Percentiles rank a stretch among this genome's conserved stretches.
These are phyloP conservation scores for Neonectria neomacrospora DNA, from an alignment of 2,329 filamentous ascomycete species.

Conservation along the genomic window DNA sequence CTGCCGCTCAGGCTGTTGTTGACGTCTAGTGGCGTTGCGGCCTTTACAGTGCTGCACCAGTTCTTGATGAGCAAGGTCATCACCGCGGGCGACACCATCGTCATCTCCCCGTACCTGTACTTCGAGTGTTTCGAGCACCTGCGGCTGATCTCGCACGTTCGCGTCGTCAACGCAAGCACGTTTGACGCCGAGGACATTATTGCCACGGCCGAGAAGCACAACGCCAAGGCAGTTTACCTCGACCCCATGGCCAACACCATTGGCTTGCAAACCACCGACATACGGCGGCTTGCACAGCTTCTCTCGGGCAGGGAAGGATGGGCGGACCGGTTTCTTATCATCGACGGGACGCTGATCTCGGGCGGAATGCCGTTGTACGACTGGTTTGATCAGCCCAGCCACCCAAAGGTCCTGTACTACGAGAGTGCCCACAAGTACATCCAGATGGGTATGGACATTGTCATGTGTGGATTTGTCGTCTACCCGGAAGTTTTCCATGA, in stretches of 20 bases:
- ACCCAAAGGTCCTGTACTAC: slow-evolving; percentile 26
- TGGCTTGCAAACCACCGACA: slow-evolving; percentile 23
- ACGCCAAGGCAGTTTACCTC: slow-evolving; percentile 28
- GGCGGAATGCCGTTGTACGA: slow-evolving; percentile 25
- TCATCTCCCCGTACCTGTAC: slow-evolving; percentile 28
- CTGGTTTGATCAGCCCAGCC: slow-evolving; percentile 24
- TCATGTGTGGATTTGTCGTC: slow-evolving; percentile 28
- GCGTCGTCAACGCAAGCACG: slow-evolving; percentile 18
- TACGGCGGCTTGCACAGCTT: slow-evolving; percentile 24
- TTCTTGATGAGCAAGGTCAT: slow-evolving; percentile 29
- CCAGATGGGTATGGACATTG: slow-evolving; percentile 29
- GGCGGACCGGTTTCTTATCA: slow-evolving; percentile 23
- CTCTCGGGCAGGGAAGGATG: slow-evolving; percentile 16
- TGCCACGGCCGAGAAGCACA: slow-evolving; percentile 24
- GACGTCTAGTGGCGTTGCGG: slow-evolving; percentile 23
- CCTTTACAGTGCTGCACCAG: slow-evolving; percentile 25
- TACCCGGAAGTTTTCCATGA: slow-evolving; percentile 23
- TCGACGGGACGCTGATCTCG: slow-evolving; percentile 23
- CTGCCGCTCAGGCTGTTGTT: slow-evolving; percentile 22
- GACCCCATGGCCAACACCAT: slow-evolving; percentile 30
- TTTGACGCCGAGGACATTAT: slow-evolving; percentile 30
- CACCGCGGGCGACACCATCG: slow-evolving; percentile 22
- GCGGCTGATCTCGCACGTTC: slow-evolving; percentile 22
- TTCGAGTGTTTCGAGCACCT: slow-evolving; percentile 29
- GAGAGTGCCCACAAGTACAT: slow-evolving; percentile 30